These are phyloP conservation scores for Sphagnum magellanicum DNA, from an alignment of 228 moss, liverwort and hornwort genomes.

Conservation along the genomic window DNA sequence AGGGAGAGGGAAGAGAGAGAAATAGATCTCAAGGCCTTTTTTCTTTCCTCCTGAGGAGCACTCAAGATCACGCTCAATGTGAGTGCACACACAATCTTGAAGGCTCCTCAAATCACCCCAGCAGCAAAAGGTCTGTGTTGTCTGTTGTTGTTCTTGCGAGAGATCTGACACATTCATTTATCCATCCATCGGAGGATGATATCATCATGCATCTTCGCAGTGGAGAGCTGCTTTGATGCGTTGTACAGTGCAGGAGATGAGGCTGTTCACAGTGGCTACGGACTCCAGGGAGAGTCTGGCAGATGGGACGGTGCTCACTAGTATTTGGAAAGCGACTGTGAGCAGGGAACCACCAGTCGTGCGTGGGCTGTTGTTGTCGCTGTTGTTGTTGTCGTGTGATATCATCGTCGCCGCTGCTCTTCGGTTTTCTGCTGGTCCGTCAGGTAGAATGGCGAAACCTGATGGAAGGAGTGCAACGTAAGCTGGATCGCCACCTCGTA, in stretches of 20 bases:
- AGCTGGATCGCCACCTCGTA: slow-evolving; percentile 48
- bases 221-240: slow-evolving; percentile 35
- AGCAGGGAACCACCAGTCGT: slow-evolving; percentile 29
- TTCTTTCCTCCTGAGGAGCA: slow-evolving; percentile 83
- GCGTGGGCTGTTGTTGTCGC: slow-evolving; percentile 21
- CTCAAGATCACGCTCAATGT: slow-evolving; percentile 99
- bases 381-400: slow-evolving; percentile 9
- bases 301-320: slow-evolving; percentile 27
- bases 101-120: slow-evolving; percentile 83
- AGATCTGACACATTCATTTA: neutral
- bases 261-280: slow-evolving; percentile 43
- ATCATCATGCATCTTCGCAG: slow-evolving; percentile 26
- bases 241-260: slow-evolving; percentile 43
- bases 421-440: slow-evolving; percentile 29
- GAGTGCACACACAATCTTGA: slow-evolving; percentile 95
- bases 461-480: slow-evolving; percentile 48
- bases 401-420: slow-evolving; percentile 8
- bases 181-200: too few relatives aligned
- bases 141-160: neutral
- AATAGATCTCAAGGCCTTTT: slow-evolving; percentile 2
- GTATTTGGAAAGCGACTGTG: slow-evolving; percentile 51
- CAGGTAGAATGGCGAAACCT: slow-evolving; percentile 49
- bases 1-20: too few relatives aligned
- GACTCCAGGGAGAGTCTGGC: slow-evolving; percentile 32
- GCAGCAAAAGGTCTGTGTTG: neutral